These are phyloP conservation scores for Xanthoconium purpureum DNA, from an alignment of 768 basidiomycete genomes.

Conservation along the genomic window DNA sequence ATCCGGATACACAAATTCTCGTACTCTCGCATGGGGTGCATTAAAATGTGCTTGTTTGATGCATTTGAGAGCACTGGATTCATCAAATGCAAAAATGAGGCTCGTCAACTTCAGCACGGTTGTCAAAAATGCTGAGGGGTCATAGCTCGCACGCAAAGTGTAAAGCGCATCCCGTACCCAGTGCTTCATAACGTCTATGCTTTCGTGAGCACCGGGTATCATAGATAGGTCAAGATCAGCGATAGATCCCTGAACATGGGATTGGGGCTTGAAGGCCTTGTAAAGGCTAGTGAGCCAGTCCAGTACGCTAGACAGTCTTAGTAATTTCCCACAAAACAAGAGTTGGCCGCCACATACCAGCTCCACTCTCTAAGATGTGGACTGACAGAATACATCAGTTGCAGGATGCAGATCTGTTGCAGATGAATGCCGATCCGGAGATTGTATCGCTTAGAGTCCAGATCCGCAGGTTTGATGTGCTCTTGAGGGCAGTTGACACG, in stretches of 20 bases:
- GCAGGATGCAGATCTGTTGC: constrained; percentile 48
- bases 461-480: constrained; percentile 31
- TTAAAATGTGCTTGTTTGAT: constrained; percentile 34
- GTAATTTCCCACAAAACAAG: no score
- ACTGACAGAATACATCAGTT: constrained; percentile 25
- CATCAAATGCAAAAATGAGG: constrained; percentile 41
- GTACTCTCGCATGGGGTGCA: neutral
- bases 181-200: constrained; percentile 37
- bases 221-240: constrained; percentile 32
- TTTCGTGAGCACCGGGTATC: constrained; percentile 40
- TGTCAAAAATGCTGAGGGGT: constrained; percentile 30
- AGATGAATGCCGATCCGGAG: constrained; percentile 43
- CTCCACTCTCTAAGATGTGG: neutral
- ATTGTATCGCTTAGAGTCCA: constrained; percentile 38
- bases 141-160: constrained; percentile 12
- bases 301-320: neutral
- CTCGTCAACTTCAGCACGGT: constrained; percentile 34
- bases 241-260: constrained; percentile 43
- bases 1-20: constrained; percentile 13
- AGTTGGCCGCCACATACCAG: neutral
- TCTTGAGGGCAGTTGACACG: constrained; percentile 33
- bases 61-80: constrained; percentile 31
- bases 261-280: constrained; percentile 48
- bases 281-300: constrained; percentile 44
- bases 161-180: constrained; percentile 51